phyloP scores from a whole-genome alignment of 2,329 filamentous ascomycete species.

The Botrytis tulipae region DNA sequence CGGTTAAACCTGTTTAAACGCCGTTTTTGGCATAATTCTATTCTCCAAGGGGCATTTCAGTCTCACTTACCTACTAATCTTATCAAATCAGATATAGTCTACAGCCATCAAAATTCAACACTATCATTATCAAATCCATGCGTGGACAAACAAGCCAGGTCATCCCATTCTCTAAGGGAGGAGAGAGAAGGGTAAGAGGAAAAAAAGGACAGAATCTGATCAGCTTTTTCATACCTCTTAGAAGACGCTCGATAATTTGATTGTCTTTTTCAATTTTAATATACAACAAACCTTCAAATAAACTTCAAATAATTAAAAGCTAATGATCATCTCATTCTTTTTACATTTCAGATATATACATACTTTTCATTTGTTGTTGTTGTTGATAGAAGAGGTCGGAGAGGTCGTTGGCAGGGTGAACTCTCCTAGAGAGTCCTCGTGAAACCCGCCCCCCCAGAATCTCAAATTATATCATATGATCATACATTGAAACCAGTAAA shows the following conservation, averaged over 20 bases:
- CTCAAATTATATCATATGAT: neutral
- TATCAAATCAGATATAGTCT: neutral
- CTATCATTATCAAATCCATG: neutral
- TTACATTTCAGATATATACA: neutral
- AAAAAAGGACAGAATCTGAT: neutral
- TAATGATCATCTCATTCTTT: neutral
- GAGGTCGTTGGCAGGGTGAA: neutral
- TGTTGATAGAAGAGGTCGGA: neutral
- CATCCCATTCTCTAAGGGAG: neutral
- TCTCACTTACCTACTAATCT: neutral
- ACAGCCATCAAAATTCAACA: neutral
- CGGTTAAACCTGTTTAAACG: neutral
- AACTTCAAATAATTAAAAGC: neutral
- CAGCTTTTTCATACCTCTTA: neutral
- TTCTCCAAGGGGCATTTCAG: neutral
- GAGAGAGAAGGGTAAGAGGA: no score
- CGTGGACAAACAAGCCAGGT: no score
- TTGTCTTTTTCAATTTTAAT: neutral
- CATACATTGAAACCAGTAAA: neutral
- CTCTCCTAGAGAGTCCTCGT: neutral
- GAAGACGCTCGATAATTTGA: neutral
- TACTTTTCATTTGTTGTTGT: neutral
- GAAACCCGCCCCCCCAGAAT: neutral
- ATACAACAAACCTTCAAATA: neutral
- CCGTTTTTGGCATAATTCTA: neutral